Conservation (phyloP, 345 rosid genomes). For the Populus euphratica region DNA sequence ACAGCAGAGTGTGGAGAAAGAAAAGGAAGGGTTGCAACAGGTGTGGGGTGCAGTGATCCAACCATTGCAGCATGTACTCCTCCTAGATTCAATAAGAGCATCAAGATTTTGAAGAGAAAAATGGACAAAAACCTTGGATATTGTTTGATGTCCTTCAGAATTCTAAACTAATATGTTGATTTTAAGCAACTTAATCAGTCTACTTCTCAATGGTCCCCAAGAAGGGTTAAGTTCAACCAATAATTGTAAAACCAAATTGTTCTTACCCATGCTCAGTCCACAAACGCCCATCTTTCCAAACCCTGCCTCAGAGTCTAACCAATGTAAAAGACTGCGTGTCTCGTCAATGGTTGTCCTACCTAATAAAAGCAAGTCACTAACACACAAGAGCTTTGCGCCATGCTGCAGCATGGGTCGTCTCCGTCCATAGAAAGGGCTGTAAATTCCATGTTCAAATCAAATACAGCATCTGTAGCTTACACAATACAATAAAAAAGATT, state of each 20-base stretch:
- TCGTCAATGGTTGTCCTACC: constrained; percentile 95
- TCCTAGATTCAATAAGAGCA: constrained; percentile 44
- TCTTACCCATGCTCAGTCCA: constrained; percentile 98
- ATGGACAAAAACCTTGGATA: neutral
- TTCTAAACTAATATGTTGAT: neutral
- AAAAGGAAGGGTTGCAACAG: constrained; percentile 93
- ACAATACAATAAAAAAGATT: constrained; percentile 9
- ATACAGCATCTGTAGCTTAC: constrained; percentile 16
- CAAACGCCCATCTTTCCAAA: constrained; percentile 94
- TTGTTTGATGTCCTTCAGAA: constrained; percentile 1
- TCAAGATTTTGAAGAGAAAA: constrained; percentile 11
- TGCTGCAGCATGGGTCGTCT: constrained; percentile 84
- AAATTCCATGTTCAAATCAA: constrained; percentile 30
- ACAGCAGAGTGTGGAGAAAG: constrained; percentile 97
- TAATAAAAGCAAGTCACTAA: constrained; percentile 89
- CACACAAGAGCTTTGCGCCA: constrained; percentile 87
- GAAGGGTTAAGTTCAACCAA: constrained; percentile 4
- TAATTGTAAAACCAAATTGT: neutral
- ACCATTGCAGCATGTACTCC: constrained; percentile 99
- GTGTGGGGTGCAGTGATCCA: constrained; percentile 96
- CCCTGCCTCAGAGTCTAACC: constrained; percentile 84
- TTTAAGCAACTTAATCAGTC: neutral
- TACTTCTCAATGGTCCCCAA: neutral
- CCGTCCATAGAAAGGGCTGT: constrained; percentile 95
- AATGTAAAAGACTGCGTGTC: constrained; percentile 81